Conservation (phyloP, 108 stramenopile genomes). For the Poteriospumella lacustris region DNA sequence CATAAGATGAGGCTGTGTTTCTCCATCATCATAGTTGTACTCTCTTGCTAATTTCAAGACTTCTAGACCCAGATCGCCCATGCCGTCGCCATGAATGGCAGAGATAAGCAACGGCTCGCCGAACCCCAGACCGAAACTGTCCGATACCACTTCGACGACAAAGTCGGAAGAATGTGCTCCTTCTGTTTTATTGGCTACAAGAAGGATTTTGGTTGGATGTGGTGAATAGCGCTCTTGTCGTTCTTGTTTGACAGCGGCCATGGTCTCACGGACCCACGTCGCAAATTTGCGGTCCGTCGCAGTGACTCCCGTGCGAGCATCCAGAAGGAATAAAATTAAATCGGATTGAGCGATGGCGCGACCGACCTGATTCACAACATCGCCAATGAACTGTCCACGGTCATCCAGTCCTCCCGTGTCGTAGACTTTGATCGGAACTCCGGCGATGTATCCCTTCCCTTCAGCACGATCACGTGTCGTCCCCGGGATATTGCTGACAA, state of each 20-base stretch:
- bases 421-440: conserved; percentile 65
- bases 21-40: neutral
- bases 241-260: too few species aligned
- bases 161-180: conserved; percentile 19
- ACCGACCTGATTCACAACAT: conserved; percentile 11
- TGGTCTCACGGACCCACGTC: neutral
- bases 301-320: neutral
- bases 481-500: conserved; percentile 69
- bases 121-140: conserved; percentile 31
- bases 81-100: conserved; percentile 46
- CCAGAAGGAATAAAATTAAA: neutral
- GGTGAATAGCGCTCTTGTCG: neutral
- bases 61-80: conserved; percentile 36
- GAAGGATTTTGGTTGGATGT: neutral
- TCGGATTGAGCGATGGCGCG: neutral
- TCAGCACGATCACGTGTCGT: conserved; percentile 73
- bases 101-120: conserved; percentile 48
- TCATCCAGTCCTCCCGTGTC: conserved; percentile 87
- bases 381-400: neutral
- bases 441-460: conserved; percentile 59
- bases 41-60: conserved; percentile 25
- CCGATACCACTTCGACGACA: conserved; percentile 3
- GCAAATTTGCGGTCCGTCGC: neutral
- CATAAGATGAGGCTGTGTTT: neutral
- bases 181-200: conserved; percentile 44